A percentile compares a stretch with the other conserved stretches of the same genome.
These are phyloP conservation scores for Spiraea crenata DNA, from an alignment of 331 rosid species.

Conservation along the genomic window DNA sequence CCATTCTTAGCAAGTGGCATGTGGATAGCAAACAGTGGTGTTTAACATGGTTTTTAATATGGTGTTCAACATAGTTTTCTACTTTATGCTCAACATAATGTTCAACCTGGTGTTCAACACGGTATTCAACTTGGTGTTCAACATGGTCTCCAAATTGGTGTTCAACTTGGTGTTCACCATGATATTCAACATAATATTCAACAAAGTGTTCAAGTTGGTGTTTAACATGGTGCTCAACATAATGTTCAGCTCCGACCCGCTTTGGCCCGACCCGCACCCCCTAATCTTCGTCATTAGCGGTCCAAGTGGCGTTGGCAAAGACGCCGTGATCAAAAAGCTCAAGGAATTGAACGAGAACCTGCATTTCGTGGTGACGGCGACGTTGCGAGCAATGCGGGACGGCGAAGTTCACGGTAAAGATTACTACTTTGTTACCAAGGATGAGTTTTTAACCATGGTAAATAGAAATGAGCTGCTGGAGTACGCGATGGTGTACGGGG, in stretches of 20 bases:
- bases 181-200: too few relatives aligned
- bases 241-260: slow-evolving; percentile 61
- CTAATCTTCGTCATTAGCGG: slow-evolving; percentile 78
- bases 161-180: too few relatives aligned
- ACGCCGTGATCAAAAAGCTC: slow-evolving; percentile 64
- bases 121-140: too few relatives aligned
- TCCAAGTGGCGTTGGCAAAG: slow-evolving; percentile 96
- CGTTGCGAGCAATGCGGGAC: slow-evolving; percentile 61
- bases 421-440: slow-evolving; percentile 65
- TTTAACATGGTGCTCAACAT: too few relatives aligned
- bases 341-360: slow-evolving; percentile 47
- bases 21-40: too few relatives aligned
- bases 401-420: slow-evolving; percentile 70
- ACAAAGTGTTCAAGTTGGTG: too few relatives aligned
- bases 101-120: too few relatives aligned
- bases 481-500: slow-evolving; percentile 86
- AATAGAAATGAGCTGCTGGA: slow-evolving; percentile 67
- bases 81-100: too few relatives aligned
- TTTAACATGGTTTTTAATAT: too few relatives aligned
- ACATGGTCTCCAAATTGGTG: too few relatives aligned
- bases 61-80: too few relatives aligned
- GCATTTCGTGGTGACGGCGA: slow-evolving; percentile 85
- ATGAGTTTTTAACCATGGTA: slow-evolving; percentile 63
- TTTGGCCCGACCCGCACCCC: slow-evolving; percentile 56
- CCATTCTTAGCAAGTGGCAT: too few relatives aligned